Percentiles rank a stretch among this genome's conserved stretches.
phyloP scores from a whole-genome alignment of 169 alveolate species.

The Amoebophrya sp. region DNA sequence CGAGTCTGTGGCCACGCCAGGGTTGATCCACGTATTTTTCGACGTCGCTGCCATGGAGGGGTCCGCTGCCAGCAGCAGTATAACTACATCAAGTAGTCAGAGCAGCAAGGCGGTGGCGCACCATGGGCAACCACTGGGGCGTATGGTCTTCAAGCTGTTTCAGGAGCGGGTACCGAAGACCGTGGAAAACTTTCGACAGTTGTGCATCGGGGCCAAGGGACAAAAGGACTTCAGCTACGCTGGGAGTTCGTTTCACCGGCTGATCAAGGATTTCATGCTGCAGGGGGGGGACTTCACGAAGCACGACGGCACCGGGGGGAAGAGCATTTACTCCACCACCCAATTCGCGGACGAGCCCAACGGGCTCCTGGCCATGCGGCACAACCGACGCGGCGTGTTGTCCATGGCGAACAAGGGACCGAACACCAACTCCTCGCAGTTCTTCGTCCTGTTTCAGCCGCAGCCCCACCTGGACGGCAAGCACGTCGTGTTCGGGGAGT shows the following conservation, averaged over 20 bases:
- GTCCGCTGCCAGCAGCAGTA: too few species aligned
- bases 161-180: conserved; percentile 71
- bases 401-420: conserved; percentile 91
- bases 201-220: conserved; percentile 60
- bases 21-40: neutral
- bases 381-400: conserved; percentile 32
- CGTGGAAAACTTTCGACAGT: conserved; percentile 88
- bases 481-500: conserved; percentile 94
- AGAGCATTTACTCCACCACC: conserved; percentile 60
- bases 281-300: conserved; percentile 89
- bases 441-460: conserved; percentile 75
- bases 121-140: neutral
- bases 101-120: too few species aligned
- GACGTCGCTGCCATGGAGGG: neutral
- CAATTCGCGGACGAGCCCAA: neutral
- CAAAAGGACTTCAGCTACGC: neutral
- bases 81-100: too few species aligned
- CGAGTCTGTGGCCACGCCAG: neutral
- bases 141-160: neutral
- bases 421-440: conserved; percentile 86
- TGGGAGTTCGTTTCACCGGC: conserved; percentile 41
- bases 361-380: neutral
- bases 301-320: conserved; percentile 83
- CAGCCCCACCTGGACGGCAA: conserved; percentile 87
- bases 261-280: conserved; percentile 61